Conservation (phyloP, 2,329 filamentous ascomycete species). For the Talaromyces sp. region DNA sequence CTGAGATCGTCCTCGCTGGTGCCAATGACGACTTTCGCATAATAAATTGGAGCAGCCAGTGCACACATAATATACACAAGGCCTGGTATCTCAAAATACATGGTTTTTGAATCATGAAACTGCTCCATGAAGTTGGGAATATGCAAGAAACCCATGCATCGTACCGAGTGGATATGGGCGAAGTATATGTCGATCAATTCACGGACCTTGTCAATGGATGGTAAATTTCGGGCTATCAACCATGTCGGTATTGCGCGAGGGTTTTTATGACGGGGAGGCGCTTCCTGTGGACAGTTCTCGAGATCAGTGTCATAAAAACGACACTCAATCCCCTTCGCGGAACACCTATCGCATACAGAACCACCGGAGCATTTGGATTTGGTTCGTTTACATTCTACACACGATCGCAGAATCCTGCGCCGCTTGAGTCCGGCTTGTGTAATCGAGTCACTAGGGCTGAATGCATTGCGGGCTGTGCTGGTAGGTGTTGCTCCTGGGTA, state of each 20-base stretch:
- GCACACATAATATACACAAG: constrained; percentile 16
- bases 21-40: background rate
- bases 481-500: background rate
- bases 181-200: constrained; percentile 14
- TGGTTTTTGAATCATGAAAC: background rate
- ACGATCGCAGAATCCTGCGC: constrained; percentile 9
- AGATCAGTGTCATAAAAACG: constrained; percentile 6
- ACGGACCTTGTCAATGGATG: constrained; percentile 2
- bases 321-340: constrained; percentile 4
- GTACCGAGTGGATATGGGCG: constrained; percentile 11
- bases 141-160: constrained; percentile 14
- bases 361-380: constrained; percentile 14
- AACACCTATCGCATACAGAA: constrained; percentile 4
- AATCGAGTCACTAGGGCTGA: constrained; percentile 9
- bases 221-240: constrained; percentile 4
- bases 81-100: constrained; percentile 4
- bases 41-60: constrained; percentile 10
- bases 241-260: constrained; percentile 11
- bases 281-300: background rate
- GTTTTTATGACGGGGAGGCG: background rate
- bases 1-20: background rate
- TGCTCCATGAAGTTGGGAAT: constrained; percentile 14
- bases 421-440: constrained; percentile 15
- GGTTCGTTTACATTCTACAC: constrained; percentile 11
- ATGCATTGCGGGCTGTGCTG: background rate